Conservation (phyloP, 495 filamentous ascomycete species). For the Chaetomidium leptoderma region DNA sequence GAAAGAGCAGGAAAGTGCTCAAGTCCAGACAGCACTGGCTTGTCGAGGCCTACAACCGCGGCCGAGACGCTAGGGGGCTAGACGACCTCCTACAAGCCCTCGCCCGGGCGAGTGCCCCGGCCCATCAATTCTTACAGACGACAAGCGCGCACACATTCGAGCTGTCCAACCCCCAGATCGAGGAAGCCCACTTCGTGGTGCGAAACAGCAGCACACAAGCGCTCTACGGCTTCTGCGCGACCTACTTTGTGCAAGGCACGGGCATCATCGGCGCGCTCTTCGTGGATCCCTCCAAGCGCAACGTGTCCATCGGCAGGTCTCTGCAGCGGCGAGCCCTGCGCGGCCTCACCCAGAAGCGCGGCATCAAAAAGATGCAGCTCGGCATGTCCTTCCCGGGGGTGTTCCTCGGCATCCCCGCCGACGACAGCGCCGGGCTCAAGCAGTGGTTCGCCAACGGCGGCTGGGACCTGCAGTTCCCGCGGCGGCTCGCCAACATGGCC, state of each 20-base stretch:
- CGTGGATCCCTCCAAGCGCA: constrained; percentile 76
- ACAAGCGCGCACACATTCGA: constrained; percentile 74
- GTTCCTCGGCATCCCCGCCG: constrained; percentile 69
- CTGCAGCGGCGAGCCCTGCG: constrained; percentile 78
- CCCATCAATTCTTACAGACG: constrained; percentile 57
- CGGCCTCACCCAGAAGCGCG: constrained; percentile 56
- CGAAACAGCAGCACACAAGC: constrained; percentile 85
- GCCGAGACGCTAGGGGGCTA: constrained; percentile 66
- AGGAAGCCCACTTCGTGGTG: constrained; percentile 83
- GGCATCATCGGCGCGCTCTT: constrained; percentile 79
- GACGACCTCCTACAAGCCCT: constrained; percentile 62
- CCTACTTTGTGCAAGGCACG: constrained; percentile 69
- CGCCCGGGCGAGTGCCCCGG: constrained; percentile 52
- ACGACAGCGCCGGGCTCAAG: constrained; percentile 46
- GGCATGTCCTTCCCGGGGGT: constrained; percentile 73
- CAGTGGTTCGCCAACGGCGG: constrained; percentile 51
- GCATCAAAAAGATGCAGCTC: constrained; percentile 70
- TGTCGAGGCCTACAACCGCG: constrained; percentile 75
- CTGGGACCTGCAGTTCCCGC: constrained; percentile 48
- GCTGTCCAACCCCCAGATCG: constrained; percentile 59
- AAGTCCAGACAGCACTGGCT: constrained; percentile 86
- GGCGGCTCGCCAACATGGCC: constrained; percentile 56
- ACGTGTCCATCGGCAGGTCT: constrained; percentile 79
- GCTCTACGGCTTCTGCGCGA: constrained; percentile 83
- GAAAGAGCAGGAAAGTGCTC: constrained; percentile 74